These are phyloP conservation scores for Entomortierella chlamydospora DNA, from an alignment of 192 early-diverging fungal species.

Conservation along the genomic window DNA sequence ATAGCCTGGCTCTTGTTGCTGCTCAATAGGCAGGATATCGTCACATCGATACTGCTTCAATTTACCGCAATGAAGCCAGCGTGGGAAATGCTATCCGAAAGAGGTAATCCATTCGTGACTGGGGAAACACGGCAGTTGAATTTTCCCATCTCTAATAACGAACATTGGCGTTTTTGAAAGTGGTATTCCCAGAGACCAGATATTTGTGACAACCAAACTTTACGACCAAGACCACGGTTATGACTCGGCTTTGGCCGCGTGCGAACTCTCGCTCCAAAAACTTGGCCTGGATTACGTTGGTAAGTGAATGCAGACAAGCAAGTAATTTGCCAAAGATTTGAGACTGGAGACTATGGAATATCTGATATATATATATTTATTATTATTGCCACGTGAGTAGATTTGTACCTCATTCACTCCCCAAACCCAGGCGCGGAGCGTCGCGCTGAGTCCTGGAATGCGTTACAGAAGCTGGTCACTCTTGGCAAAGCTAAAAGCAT, in stretches of 20 bases:
- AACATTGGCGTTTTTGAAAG: constrained; percentile 1
- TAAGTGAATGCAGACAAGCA: background rate
- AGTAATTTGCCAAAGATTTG: too few species aligned
- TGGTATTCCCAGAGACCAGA: constrained; percentile 62
- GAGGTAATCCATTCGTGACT: constrained; percentile 39
- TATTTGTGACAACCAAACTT: constrained; percentile 76
- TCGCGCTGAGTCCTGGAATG: constrained; percentile 62
- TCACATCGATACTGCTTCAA: constrained; percentile 64
- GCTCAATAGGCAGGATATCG: constrained; percentile 60
- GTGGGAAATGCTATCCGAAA: constrained; percentile 58
- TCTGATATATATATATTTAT: background rate
- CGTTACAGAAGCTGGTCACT: constrained; percentile 60
- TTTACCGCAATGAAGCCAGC: constrained; percentile 58
- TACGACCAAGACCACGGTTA: constrained; percentile 64
- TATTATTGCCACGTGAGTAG: background rate
- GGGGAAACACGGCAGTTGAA: too few species aligned
- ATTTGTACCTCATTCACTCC: constrained; percentile 72
- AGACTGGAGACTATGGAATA: too few species aligned
- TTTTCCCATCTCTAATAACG: background rate
- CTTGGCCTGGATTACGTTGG: constrained; percentile 68
- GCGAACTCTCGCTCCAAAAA: constrained; percentile 62
- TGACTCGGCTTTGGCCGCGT: constrained; percentile 60
- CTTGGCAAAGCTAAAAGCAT: constrained; percentile 66
- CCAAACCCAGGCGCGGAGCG: constrained; percentile 62
- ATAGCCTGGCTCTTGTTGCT: background rate